These are phyloP conservation scores for Apostasia shenzhenica DNA, from an alignment of 106 monocot species.

Conservation along the genomic window DNA sequence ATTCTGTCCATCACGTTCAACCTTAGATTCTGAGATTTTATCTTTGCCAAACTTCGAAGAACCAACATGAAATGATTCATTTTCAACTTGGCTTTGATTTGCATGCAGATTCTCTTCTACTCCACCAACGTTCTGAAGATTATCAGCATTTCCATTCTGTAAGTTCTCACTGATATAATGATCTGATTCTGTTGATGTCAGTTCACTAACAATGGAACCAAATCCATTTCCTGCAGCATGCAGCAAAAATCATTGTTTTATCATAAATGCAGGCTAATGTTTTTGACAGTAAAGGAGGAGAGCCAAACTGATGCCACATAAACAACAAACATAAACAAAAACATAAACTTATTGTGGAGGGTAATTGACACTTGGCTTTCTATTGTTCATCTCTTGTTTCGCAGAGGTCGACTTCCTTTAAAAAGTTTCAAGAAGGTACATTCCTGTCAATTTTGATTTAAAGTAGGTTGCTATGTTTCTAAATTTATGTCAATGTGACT, in stretches of 20 bases:
- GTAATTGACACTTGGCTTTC: too few relatives aligned
- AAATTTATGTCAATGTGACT: too few relatives aligned
- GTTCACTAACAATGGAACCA: background rate
- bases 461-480: too few relatives aligned
- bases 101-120: background rate
- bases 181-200: background rate
- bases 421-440: too few relatives aligned
- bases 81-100: constrained; percentile 9
- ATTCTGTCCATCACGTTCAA: constrained; percentile 1
- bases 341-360: too few relatives aligned
- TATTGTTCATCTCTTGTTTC: too few relatives aligned
- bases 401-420: too few relatives aligned
- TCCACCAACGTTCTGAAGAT: background rate
- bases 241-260: background rate
- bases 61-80: constrained; percentile 11
- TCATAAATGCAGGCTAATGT: too few relatives aligned
- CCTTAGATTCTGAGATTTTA: constrained; percentile 9
- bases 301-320: too few relatives aligned
- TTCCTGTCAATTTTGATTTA: too few relatives aligned
- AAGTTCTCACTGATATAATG: constrained; percentile 2
- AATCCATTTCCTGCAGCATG: constrained; percentile 11
- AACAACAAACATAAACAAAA: too few relatives aligned
- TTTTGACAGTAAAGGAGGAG: too few relatives aligned
- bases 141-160: constrained; percentile 15
- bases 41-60: constrained; percentile 2